Base-by-base conservation (phyloP, 1,284 basidiomycete genomes). In the Hortiboletus rubellus region DNA sequence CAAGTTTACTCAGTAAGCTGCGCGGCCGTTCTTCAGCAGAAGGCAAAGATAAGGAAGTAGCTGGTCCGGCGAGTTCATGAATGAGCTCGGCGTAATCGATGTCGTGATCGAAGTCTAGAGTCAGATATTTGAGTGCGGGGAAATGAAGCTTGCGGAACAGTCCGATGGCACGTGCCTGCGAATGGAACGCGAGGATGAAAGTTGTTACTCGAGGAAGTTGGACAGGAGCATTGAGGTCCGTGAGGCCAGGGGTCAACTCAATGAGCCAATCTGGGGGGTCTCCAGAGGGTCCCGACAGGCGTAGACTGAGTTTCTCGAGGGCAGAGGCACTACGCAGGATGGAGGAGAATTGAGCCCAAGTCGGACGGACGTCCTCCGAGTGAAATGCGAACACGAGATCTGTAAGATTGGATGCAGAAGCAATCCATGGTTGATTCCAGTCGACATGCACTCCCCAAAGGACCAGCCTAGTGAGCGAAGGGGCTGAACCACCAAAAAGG, bases 381-480 rank as follows among this genome's bases (percentile, higher is more conserved):
- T 86, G 84, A 66, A 79, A 86, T 0, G 80, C 78, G 36, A 89
- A 70, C 61, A 85, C 80, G 15, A 88, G 63, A 8, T 79, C 76
- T 17, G 62, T 65, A 24, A 89, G 69, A 8, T 59, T 63, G 22
- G 56, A 15, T 68, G 76, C 36, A 60, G 64, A 37, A 80, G 71
- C 46, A 81, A 77, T 33, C 74, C 64, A 12, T 71, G 62, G 15
- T 76, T 79, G 49, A 68, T 68, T 75, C 87, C 86, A 89, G 52
- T 84, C 78, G 30, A 88, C 63, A 54, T 87, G 84, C 3, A 88
- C 82, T 36, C 84, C 86, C 82, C 82, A 86, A n/a, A 33, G 31
- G 31, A 74, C 71, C 22, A 81, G 68, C 7, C 70, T 62, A n/a
- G 66, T 70, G 3, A 89, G 70, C 15, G 71, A 76, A 3, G 87